phyloP scores from a whole-genome alignment of 768 basidiomycete genomes.

The Termitomyces sp. region DNA sequence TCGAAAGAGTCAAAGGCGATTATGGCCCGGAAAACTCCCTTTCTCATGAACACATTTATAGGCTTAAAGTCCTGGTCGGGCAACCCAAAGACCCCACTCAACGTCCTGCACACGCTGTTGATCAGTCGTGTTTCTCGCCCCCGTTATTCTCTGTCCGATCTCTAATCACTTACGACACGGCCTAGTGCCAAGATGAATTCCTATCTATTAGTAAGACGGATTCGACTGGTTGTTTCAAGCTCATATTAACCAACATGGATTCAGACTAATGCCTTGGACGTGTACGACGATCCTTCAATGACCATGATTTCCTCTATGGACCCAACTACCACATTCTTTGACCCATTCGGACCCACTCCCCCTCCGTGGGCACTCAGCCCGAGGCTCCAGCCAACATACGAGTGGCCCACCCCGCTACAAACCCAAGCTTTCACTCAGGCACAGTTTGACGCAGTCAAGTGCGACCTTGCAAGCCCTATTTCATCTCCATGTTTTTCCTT shows the following conservation, averaged over 20 bases:
- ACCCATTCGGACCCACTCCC: conserved; percentile 7
- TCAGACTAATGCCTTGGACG: conserved; percentile 8
- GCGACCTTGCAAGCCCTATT: conserved; percentile 10
- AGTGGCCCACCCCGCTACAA: background rate
- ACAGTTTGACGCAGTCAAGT: conserved; percentile 7
- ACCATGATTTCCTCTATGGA: conserved; percentile 4
- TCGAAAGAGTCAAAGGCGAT: conserved; percentile 11
- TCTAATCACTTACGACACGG: conserved; percentile 6
- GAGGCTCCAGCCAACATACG: conserved; percentile 2
- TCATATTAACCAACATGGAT: background rate
- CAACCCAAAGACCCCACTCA: background rate
- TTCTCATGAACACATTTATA: conserved; percentile 9
- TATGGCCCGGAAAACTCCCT: background rate
- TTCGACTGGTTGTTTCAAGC: background rate
- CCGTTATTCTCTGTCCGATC: conserved; percentile 1
- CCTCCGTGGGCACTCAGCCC: conserved; percentile 7
- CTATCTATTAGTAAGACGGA: conserved; percentile 8
- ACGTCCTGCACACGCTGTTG: conserved; percentile 12
- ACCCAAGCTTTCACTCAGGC: conserved; percentile 1
- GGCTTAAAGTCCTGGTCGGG: background rate
- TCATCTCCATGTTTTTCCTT: conserved; percentile 6
- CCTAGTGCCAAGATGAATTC: conserved; percentile 13
- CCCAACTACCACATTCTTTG: conserved; percentile 13
- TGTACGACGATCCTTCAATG: conserved; percentile 9
- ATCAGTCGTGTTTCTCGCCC: conserved; percentile 9